Percentiles rank a stretch among this genome's conserved stretches.
phyloP scores from a whole-genome alignment of 306 rosid species.

The Phaseolus lunatus region DNA sequence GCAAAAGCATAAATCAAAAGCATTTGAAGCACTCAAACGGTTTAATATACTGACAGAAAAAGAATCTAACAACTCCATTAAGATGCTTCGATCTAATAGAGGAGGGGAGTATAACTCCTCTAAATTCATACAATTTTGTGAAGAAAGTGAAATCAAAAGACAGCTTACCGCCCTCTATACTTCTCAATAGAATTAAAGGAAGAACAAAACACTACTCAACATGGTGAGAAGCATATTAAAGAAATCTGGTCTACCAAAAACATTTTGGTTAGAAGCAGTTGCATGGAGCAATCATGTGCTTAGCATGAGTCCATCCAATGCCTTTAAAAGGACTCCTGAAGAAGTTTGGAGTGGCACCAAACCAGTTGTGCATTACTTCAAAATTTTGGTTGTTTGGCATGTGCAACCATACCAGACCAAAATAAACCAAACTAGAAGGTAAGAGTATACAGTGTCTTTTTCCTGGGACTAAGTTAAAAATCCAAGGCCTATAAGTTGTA shows the following conservation, averaged over 20 bases:
- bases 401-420: not conserved
- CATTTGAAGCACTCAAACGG: not conserved
- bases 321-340: not conserved
- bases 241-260: not conserved
- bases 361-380: not conserved
- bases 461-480: too few species aligned
- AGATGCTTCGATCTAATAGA: not conserved
- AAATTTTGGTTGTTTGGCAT: not conserved
- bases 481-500: too few species aligned
- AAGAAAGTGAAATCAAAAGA: not conserved
- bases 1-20: not conserved
- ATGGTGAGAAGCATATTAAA: not conserved
- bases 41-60: not conserved
- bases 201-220: not conserved
- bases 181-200: not conserved
- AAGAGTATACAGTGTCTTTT: too few species aligned
- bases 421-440: not conserved
- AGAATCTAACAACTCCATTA: not conserved
- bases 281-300: not conserved
- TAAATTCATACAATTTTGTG: not conserved
- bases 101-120: too few species aligned
- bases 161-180: not conserved
- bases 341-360: not conserved
- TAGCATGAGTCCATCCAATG: not conserved
- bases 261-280: not conserved